These are phyloP conservation scores for Aspergillus calidoustus DNA, from an alignment of 2,329 filamentous ascomycete species.

Conservation along the genomic window DNA sequence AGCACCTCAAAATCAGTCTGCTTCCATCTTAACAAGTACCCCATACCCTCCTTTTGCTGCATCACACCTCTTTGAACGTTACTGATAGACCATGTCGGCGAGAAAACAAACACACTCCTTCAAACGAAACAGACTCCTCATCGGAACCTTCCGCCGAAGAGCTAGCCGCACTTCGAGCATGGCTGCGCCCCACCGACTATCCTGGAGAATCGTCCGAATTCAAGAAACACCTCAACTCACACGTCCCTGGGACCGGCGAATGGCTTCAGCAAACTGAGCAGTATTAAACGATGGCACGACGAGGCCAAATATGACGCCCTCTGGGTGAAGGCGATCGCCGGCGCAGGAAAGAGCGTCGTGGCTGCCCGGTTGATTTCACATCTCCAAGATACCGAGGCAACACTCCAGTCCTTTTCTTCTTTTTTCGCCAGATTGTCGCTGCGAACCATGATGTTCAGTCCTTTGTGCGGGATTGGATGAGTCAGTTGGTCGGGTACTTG, in stretches of 20 bases:
- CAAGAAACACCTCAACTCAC: constrained; percentile 14
- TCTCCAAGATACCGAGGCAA: constrained; percentile 5
- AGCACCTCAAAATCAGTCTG: neutral
- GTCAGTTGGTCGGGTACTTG: constrained; percentile 18
- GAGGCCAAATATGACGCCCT: constrained; percentile 17
- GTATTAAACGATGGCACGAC: constrained; percentile 24
- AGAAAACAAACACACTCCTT: neutral
- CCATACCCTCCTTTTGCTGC: neutral
- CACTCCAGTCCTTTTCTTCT: constrained; percentile 25
- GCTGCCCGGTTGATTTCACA: constrained; percentile 25
- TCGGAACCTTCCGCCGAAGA: neutral
- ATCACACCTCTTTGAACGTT: neutral
- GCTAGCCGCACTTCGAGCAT: neutral
- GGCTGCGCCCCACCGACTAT: constrained; percentile 18
- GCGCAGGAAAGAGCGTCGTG: constrained; percentile 32
- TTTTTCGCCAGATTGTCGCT: constrained; percentile 32
- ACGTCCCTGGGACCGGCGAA: constrained; percentile 16
- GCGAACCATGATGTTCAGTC: constrained; percentile 23
- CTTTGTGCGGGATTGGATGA: constrained; percentile 28
- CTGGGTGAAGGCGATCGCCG: constrained; percentile 32
- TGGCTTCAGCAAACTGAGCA: constrained; percentile 12
- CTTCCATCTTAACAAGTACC: neutral
- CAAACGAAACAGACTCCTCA: neutral
- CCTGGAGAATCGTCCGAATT: constrained; percentile 8
- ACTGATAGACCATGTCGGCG: neutral